Percentiles rank a stretch among this genome's conserved stretches.
Conservation (phyloP, 257 asterid genomes). For the Capsicum rhomboideum region DNA sequence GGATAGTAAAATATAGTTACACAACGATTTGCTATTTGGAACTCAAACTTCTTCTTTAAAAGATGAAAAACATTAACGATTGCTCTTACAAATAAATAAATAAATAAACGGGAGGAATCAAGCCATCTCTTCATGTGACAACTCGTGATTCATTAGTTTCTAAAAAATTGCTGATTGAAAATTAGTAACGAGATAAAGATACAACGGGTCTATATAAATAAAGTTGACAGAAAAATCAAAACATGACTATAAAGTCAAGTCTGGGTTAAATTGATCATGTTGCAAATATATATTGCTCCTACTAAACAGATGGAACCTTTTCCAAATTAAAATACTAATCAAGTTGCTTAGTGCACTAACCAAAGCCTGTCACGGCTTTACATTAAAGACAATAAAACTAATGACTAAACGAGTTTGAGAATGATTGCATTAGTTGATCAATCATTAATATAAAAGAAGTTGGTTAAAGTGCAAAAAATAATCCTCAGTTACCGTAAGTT, state of each 20-base stretch:
- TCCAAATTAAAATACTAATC: conserved; percentile 4
- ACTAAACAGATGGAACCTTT: background rate
- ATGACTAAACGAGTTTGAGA: background rate
- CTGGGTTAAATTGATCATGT: background rate
- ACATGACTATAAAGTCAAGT: background rate
- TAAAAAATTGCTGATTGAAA: background rate
- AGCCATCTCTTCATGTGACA: background rate
- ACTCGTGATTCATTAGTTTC: background rate
- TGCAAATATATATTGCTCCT: background rate
- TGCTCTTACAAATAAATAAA: background rate
- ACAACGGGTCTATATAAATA: background rate
- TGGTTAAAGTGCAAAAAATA: conserved; percentile 15
- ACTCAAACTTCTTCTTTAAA: background rate
- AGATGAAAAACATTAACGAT: background rate
- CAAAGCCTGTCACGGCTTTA: background rate
- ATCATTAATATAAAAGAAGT: conserved; percentile 5
- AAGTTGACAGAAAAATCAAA: background rate
- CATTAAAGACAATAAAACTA: background rate
- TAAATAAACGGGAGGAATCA: background rate
- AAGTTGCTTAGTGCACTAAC: conserved; percentile 13
- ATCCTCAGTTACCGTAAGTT: conserved; percentile 4
- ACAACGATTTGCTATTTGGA: background rate
- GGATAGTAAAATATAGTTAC: background rate
- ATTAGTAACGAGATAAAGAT: background rate
- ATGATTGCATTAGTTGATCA: conserved; percentile 1